These are phyloP conservation scores for Lobulomyces angularis DNA, from an alignment of 192 early-diverging fungal genomes.

Conservation along the genomic window DNA sequence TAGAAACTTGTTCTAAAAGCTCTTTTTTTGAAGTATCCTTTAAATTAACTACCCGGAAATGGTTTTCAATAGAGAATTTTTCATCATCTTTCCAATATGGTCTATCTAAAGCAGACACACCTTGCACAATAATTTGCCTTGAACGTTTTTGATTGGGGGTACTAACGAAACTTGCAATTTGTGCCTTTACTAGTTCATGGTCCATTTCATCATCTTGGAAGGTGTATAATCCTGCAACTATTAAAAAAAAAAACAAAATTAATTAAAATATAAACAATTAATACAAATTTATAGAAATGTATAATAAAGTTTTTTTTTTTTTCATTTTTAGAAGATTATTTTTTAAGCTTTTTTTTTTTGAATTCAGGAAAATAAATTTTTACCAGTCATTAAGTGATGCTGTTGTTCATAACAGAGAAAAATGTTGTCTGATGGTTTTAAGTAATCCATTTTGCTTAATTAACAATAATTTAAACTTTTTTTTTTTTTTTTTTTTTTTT, in stretches of 20 bases:
- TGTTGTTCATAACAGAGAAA: conserved; percentile 18
- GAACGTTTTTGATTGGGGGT: neutral
- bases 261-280: neutral
- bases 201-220: conserved; percentile 3
- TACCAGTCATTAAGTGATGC: conserved; percentile 8
- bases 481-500: too few species aligned
- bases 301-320: too few species aligned
- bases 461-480: too few species aligned
- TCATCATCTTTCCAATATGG: conserved; percentile 10
- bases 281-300: too few species aligned
- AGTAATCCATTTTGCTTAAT: neutral
- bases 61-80: conserved; percentile 12
- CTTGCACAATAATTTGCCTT: conserved; percentile 3
- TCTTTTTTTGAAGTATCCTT: neutral
- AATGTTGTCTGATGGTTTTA: conserved; percentile 16
- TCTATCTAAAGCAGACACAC: conserved; percentile 6
- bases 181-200: conserved; percentile 2
- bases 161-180: conserved; percentile 9
- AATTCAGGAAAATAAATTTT: conserved; percentile 1
- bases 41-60: conserved; percentile 12
- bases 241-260: conserved; percentile 1
- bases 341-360: too few species aligned
- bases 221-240: conserved; percentile 9
- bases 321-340: too few species aligned
- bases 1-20: conserved; percentile 1